Conservation (phyloP, 2,329 filamentous ascomycete genomes). For the Pezicula rhizophila region DNA sequence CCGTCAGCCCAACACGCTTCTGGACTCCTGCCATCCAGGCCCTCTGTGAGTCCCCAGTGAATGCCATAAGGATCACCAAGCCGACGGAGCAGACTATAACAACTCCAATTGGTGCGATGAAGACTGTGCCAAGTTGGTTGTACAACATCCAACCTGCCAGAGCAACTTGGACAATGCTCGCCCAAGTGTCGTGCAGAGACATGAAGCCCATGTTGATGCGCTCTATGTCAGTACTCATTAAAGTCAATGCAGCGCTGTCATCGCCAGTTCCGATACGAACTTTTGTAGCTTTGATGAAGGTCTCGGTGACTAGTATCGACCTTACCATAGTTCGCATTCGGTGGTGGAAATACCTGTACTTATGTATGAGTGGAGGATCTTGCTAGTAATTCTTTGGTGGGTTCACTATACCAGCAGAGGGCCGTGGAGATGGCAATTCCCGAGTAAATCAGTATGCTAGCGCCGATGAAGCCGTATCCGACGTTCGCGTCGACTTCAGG, state of each 20-base stretch:
- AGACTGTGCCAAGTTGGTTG: constrained; percentile 35
- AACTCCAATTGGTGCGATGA: constrained; percentile 37
- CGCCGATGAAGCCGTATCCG: constrained; percentile 21
- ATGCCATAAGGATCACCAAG: constrained; percentile 10
- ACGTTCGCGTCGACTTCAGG: constrained; percentile 11
- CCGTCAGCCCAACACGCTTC: constrained; percentile 31
- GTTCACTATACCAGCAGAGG: constrained; percentile 5
- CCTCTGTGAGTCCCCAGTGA: constrained; percentile 14
- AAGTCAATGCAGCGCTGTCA: constrained; percentile 33
- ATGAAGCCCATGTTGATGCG: constrained; percentile 19
- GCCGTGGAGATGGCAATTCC: constrained; percentile 4
- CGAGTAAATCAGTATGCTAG: constrained; percentile 14
- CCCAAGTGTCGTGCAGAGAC: constrained; percentile 30
- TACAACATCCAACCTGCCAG: constrained; percentile 24
- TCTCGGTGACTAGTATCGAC: constrained; percentile 36
- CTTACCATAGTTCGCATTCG: constrained; percentile 36
- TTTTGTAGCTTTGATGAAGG: constrained; percentile 40
- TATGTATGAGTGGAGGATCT: background rate
- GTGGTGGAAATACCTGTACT: constrained; percentile 20
- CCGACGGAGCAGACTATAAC: constrained; percentile 29
- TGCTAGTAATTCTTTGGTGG: background rate
- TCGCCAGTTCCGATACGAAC: constrained; percentile 24
- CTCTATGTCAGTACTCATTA: constrained; percentile 41
- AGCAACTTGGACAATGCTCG: constrained; percentile 26
- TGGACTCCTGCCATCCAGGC: constrained; percentile 34